Evolutionary conservation across 805 yeast genomes (phyloP).

Genomic region (Candida boleticola): DNA sequence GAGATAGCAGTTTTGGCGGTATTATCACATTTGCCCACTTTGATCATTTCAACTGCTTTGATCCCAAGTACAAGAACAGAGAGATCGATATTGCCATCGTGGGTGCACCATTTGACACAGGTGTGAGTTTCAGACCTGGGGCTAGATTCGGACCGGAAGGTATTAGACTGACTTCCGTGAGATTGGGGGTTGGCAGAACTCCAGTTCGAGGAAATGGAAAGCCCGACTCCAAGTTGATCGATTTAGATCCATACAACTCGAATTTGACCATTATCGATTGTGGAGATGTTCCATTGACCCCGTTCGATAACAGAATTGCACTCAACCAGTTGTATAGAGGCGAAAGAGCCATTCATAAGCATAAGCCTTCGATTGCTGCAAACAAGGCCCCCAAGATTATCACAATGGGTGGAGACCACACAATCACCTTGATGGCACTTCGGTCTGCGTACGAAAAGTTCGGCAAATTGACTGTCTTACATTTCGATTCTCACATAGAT

Average conservation of each 20-base stretch:
- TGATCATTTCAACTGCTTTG: conserved; percentile 46
- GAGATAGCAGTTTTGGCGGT: conserved; percentile 42
- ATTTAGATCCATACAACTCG: conserved; percentile 53
- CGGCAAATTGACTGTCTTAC: conserved; percentile 51
- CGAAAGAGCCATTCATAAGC: conserved; percentile 47
- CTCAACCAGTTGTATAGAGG: conserved; percentile 54
- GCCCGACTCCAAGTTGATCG: conserved; percentile 32
- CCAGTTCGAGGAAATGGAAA: conserved; percentile 34
- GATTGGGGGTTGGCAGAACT: conserved; percentile 33
- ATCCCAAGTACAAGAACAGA: conserved; percentile 22
- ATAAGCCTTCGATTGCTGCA: conserved; percentile 19
- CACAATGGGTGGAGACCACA: conserved; percentile 64
- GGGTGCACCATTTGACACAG: conserved; percentile 30
- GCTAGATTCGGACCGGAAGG: conserved; percentile 28
- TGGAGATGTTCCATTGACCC: conserved; percentile 63
- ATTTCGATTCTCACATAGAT: conserved; percentile 68
- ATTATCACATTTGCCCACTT: conserved; percentile 55
- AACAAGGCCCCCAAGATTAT: conserved; percentile 38
- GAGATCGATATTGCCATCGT: conserved; percentile 24
- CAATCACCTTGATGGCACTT: conserved; percentile 50
- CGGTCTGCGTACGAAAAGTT: conserved; percentile 49
- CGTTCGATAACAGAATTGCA: conserved; percentile 63
- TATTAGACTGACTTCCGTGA: conserved; percentile 15
- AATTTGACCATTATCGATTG: conserved; percentile 54
- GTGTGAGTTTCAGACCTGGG: conserved; percentile 25